Evolutionary conservation across 2,329 filamentous ascomycete genomes (phyloP).

Genomic region (Arthrobotrys entomopaga): DNA sequence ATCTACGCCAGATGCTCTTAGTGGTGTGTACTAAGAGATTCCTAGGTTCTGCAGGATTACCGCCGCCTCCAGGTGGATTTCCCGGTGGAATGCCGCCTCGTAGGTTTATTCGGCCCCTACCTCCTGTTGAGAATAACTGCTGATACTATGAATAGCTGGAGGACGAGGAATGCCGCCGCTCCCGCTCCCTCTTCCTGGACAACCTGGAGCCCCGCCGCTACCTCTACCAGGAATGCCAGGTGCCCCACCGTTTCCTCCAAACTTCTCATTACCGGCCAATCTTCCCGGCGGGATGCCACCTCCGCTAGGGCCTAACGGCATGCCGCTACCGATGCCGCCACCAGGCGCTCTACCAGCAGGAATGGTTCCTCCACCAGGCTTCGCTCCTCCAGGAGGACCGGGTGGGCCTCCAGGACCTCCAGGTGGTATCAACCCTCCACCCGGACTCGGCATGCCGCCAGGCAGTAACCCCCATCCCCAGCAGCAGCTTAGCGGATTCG

Average conservation of each 20-base stretch:
- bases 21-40: neutral
- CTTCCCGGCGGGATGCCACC: conserved; percentile 36
- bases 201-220: conserved; percentile 47
- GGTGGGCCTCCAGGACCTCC: conserved; percentile 37
- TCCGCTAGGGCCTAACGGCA: conserved; percentile 46
- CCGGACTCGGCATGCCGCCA: conserved; percentile 44
- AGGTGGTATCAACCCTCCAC: conserved; percentile 40
- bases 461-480: conserved; percentile 29
- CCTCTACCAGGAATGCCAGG: conserved; percentile 50
- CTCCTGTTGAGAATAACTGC: neutral
- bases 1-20: neutral
- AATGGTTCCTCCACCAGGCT: conserved; percentile 45
- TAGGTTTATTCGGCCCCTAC: conserved; percentile 11
- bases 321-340: conserved; percentile 44
- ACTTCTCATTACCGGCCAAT: conserved; percentile 61
- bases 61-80: conserved; percentile 48
- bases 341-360: conserved; percentile 39
- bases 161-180: conserved; percentile 53
- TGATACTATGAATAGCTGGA: conserved; percentile 24
- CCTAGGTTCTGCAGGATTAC: conserved; percentile 39
- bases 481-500: conserved; percentile 52
- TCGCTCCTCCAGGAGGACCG: conserved; percentile 16
- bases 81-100: conserved; percentile 61
- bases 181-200: conserved; percentile 48
- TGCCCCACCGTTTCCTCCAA: conserved; percentile 62